Percentiles rank a stretch among this genome's conserved stretches.
These are phyloP conservation scores for Tetrahymena elliotti DNA, from an alignment of 73 alveolate species.

Conservation along the genomic window DNA sequence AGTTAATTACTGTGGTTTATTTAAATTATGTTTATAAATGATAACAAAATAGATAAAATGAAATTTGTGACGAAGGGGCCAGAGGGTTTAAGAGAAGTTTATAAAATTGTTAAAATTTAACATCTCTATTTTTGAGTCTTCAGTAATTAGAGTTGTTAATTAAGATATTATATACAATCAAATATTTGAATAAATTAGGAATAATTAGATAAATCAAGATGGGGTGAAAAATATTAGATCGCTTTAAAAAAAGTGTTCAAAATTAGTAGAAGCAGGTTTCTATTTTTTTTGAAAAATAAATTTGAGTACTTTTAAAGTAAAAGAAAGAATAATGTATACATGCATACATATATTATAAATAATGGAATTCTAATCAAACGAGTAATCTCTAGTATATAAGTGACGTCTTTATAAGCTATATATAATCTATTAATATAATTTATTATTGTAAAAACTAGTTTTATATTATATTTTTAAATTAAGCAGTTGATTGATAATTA, in stretches of 20 bases:
- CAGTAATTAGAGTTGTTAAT: background rate
- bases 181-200: background rate
- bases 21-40: too few relatives aligned
- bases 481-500: background rate
- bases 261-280: background rate
- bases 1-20: too few relatives aligned
- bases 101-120: background rate
- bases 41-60: background rate
- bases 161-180: background rate
- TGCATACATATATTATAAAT: background rate
- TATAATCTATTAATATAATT: too few relatives aligned
- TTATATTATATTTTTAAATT: too few relatives aligned
- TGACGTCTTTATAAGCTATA: background rate
- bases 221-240: background rate
- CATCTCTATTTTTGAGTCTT: background rate
- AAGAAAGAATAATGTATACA: too few relatives aligned
- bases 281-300: background rate
- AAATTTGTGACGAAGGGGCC: background rate
- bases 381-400: background rate
- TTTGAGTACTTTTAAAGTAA: background rate
- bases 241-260: background rate
- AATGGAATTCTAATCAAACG: background rate
- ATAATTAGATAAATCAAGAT: background rate
- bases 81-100: background rate
- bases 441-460: background rate